These are phyloP conservation scores for Ceratobasidium sp. DNA, from an alignment of 1,284 basidiomycete species.

Conservation along the genomic window DNA sequence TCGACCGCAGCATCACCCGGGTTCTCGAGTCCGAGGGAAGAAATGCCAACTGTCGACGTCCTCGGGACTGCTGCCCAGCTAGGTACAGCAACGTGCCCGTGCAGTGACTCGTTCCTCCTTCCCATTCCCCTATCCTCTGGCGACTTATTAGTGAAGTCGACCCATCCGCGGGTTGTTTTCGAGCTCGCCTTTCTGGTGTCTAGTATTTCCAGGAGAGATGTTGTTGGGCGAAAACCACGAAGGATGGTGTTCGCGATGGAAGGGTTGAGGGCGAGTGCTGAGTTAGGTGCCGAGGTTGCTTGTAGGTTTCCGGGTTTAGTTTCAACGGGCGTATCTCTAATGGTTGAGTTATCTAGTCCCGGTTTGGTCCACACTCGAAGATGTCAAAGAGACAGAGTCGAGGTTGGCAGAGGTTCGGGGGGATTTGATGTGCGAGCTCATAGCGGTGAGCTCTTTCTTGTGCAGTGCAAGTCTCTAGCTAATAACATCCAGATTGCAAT, in stretches of 20 bases:
- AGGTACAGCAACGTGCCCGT: conserved; percentile 8
- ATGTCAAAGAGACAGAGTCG: conserved; percentile 58
- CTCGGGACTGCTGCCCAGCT: neutral
- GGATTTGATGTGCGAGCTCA: conserved; percentile 58
- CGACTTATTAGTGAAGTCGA: conserved; percentile 56
- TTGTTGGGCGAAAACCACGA: conserved; percentile 72
- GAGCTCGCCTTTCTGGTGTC: conserved; percentile 69
- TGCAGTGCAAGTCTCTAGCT: neutral
- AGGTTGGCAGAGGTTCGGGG: conserved; percentile 67
- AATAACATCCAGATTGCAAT: conserved; percentile 34
- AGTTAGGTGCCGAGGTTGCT: conserved; percentile 52
- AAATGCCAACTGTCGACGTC: conserved; percentile 15
- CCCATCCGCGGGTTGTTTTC: conserved; percentile 69
- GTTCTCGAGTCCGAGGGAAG: neutral
- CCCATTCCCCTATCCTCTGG: conserved; percentile 15
- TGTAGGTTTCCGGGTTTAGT: conserved; percentile 43
- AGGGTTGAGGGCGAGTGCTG: conserved; percentile 62
- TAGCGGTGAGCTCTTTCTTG: conserved; percentile 32
- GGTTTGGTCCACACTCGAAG: conserved; percentile 59
- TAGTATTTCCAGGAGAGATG: conserved; percentile 68
- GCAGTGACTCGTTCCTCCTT: conserved; percentile 8
- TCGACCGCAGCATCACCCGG: neutral
- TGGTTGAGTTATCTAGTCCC: conserved; percentile 48
- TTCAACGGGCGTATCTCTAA: neutral
- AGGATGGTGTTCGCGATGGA: conserved; percentile 69